Base-by-base conservation (phyloP, 495 filamentous ascomycete genomes). In the Xanthoparmelia taractica region DNA sequence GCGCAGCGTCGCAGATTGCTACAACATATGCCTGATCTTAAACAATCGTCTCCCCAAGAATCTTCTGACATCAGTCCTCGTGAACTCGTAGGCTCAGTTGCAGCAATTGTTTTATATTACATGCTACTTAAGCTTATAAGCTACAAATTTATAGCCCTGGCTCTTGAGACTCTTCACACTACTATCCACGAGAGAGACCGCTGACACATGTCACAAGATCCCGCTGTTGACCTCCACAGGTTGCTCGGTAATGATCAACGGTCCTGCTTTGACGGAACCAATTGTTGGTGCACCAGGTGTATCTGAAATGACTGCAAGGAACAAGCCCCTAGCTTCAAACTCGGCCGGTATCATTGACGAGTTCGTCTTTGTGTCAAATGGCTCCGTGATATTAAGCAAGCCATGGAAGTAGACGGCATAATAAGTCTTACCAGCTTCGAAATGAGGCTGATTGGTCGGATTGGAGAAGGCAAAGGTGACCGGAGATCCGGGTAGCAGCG, bases 361-460 rank as follows among this genome's bases (percentile, higher is more conserved):
- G 36, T 77, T 76, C 4, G 64, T 68, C 13, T 58, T 63, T 4
- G 74, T 73, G 40, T 81, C 68, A 64, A 80, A 74, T 0, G 78
- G 78, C 25, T 80, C 73, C 56, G 75, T 79, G 29, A 79, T 70
- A 45, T 74, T 79, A 18, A 68, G 33, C 15, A 79, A 23, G 15
- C 75, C 78, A 50, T 83, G 80, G 71, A 78, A 82, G 66, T 80
- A 82, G 34, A 82, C 79, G 8, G 77, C 79, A 59, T 76, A 81
- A 63, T 83, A 83, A 34, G 75, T 64, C 27, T 60, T 74, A 25
- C 56, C 34, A 8, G 60, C 8, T 17, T 73, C 64, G 64, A 82
- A 82, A 5, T 10, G 33, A 0, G 78, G 80, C 66, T 78, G 72
- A 63, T 77, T 76, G 2, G 57, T 58, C 1, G 71, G 63, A 54